phyloP scores from a whole-genome alignment of 768 basidiomycete genomes.

The Calvatia gigantea region DNA sequence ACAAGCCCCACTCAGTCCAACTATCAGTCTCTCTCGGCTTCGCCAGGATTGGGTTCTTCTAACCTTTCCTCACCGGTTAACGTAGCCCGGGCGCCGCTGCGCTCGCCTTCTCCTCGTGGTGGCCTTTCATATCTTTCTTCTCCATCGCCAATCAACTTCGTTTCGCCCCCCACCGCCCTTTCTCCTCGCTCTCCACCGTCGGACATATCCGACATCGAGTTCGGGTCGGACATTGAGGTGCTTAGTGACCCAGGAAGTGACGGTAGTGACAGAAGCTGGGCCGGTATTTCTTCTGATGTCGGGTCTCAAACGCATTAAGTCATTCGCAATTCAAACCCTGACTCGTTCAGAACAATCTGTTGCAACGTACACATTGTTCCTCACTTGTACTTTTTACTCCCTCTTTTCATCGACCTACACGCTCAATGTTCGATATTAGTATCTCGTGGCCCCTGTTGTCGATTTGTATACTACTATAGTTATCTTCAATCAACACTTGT shows the following conservation, averaged over 20 bases:
- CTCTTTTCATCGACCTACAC: background rate
- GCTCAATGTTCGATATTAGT: background rate
- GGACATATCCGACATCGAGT: slow-evolving; percentile 9
- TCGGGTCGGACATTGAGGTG: slow-evolving; percentile 7
- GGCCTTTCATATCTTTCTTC: slow-evolving; percentile 3
- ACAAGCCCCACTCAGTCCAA: background rate
- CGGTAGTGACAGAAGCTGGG: slow-evolving; percentile 10
- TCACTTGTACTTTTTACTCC: slow-evolving; percentile 5
- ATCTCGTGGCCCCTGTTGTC: background rate
- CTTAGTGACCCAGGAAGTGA: slow-evolving; percentile 10
- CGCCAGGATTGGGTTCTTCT: background rate
- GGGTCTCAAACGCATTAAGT: background rate
- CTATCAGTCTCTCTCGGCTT: slow-evolving; percentile 5
- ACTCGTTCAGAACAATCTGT: background rate
- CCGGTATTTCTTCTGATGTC: slow-evolving; percentile 3
- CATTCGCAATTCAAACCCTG: background rate
- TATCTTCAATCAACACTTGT: background rate
- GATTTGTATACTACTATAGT: background rate
- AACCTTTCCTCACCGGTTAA: slow-evolving; percentile 3
- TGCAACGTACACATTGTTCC: background rate
- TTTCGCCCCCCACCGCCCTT: slow-evolving; percentile 5
- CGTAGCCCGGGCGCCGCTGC: background rate
- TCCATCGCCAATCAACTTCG: slow-evolving; percentile 10
- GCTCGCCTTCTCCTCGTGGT: background rate
- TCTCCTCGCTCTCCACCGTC: slow-evolving; percentile 11